Evolutionary conservation across 2,329 filamentous ascomycete species (phyloP).

Genomic region (Thelonectria discophora): DNA sequence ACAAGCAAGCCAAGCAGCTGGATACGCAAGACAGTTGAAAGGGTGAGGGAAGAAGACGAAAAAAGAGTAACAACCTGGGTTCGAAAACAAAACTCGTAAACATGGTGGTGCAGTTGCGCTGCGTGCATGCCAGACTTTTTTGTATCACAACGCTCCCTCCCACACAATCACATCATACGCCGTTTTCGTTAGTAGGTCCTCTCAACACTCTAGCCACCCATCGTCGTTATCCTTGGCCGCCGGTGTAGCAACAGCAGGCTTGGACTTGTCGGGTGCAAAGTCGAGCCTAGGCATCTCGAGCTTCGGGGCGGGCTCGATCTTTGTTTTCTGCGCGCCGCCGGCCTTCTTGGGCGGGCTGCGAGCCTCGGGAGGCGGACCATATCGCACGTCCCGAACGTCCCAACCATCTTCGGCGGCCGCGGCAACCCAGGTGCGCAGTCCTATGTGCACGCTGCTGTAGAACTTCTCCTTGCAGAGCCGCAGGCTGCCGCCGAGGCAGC

Average conservation of each 20-base stretch:
- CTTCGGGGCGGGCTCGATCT: constrained; percentile 65
- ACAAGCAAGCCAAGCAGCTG: constrained; percentile 28
- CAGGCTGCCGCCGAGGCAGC: constrained; percentile 83
- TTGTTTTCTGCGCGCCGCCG: constrained; percentile 55
- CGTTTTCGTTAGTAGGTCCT: constrained; percentile 8
- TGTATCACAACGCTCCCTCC: not conserved
- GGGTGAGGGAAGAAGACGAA: constrained; percentile 28
- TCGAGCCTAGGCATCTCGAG: constrained; percentile 69
- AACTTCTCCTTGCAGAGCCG: constrained; percentile 98
- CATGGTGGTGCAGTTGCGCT: constrained; percentile 17
- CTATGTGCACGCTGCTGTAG: constrained; percentile 90
- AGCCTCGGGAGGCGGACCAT: constrained; percentile 63
- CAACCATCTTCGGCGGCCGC: constrained; percentile 89
- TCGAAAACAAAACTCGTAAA: constrained; percentile 13
- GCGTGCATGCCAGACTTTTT: constrained; percentile 19
- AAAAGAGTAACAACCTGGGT: constrained; percentile 32
- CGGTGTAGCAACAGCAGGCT: constrained; percentile 4
- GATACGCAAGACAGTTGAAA: constrained; percentile 35
- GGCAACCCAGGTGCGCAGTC: constrained; percentile 86
- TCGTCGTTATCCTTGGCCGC: constrained; percentile 40
- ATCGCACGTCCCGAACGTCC: constrained; percentile 82
- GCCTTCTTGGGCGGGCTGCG: constrained; percentile 46
- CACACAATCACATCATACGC: not conserved
- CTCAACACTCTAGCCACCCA: constrained; percentile 43
- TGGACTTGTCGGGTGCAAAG: constrained; percentile 52